Conservation (phyloP, 345 rosid genomes). For the Eucalyptus shirleyi region DNA sequence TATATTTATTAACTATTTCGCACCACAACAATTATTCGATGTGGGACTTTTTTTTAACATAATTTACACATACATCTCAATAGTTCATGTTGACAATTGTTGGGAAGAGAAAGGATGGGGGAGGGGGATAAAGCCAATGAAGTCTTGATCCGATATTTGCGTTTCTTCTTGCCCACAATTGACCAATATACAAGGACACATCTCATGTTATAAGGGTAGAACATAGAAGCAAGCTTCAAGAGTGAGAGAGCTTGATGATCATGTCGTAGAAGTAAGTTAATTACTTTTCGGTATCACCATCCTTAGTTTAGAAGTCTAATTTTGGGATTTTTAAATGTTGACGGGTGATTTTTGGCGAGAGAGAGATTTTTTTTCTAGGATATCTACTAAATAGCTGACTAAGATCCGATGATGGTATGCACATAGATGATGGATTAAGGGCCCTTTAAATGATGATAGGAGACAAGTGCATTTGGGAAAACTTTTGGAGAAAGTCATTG, state of each 20-base stretch:
- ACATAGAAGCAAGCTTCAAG: neutral
- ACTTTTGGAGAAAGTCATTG: accelerated
- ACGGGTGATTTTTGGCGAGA: neutral
- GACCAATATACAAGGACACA: neutral
- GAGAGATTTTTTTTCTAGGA: neutral
- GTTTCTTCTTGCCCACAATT: neutral
- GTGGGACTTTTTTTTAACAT: neutral
- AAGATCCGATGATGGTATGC: no score
- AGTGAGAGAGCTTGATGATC: neutral
- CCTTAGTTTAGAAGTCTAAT: neutral
- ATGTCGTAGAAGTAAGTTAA: neutral
- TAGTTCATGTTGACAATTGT: neutral
- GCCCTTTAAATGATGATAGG: no score
- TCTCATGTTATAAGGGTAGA: neutral
- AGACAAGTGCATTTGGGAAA: no score
- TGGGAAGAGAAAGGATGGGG: neutral
- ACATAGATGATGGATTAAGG: neutral
- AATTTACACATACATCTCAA: neutral
- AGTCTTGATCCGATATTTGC: neutral
- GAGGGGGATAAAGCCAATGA: no score
- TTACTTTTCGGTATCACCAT: neutral
- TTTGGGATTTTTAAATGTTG: neutral
- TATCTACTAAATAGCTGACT: no score
- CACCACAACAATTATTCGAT: accelerated
- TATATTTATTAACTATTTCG: neutral